phyloP scores from a whole-genome alignment of 371 early-diverging fungal genomes.

The Apophysomyces variabilis region DNA sequence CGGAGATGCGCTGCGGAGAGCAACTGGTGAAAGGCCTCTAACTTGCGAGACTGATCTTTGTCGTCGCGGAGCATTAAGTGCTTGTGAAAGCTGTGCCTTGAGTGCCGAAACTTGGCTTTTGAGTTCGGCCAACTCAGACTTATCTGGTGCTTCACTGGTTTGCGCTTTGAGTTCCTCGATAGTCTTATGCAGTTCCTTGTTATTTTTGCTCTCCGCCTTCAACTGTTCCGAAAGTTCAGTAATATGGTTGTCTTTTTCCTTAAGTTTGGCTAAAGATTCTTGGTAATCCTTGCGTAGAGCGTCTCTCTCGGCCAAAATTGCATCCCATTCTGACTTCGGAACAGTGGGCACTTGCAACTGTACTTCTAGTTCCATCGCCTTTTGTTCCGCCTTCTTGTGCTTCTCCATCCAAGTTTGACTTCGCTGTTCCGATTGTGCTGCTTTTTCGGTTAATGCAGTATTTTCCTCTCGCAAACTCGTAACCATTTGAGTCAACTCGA shows the following conservation, averaged over 20 bases:
- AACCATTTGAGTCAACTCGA: constrained; percentile 87
- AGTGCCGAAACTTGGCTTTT: constrained; percentile 40
- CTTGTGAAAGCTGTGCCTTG: constrained; percentile 41
- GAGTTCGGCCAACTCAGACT: constrained; percentile 30
- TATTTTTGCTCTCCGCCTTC: constrained; percentile 67
- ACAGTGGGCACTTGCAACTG: constrained; percentile 61
- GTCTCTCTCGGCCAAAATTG: constrained; percentile 51
- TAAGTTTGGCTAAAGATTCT: constrained; percentile 47
- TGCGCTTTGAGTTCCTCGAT: constrained; percentile 18
- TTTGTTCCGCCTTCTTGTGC: constrained; percentile 57
- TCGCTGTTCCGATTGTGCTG: constrained; percentile 64
- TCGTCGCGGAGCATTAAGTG: constrained; percentile 28
- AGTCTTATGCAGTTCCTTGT: constrained; percentile 48
- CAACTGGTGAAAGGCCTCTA: constrained; percentile 26
- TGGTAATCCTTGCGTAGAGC: constrained; percentile 42
- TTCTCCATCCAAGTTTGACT: constrained; percentile 69
- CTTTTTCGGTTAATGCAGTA: constrained; percentile 53
- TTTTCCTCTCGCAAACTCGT: constrained; percentile 71
- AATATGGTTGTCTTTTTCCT: constrained; percentile 30
- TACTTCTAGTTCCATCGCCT: constrained; percentile 42
- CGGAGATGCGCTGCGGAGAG: constrained; percentile 15
- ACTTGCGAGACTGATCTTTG: constrained; percentile 22
- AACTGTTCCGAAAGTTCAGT: constrained; percentile 57
- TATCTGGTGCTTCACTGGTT: neutral
- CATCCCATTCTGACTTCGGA: constrained; percentile 58